Percentiles rank a stretch among this genome's conserved stretches.
Conservation (phyloP, 2,329 filamentous ascomycete genomes). For the Alternaria sp. region DNA sequence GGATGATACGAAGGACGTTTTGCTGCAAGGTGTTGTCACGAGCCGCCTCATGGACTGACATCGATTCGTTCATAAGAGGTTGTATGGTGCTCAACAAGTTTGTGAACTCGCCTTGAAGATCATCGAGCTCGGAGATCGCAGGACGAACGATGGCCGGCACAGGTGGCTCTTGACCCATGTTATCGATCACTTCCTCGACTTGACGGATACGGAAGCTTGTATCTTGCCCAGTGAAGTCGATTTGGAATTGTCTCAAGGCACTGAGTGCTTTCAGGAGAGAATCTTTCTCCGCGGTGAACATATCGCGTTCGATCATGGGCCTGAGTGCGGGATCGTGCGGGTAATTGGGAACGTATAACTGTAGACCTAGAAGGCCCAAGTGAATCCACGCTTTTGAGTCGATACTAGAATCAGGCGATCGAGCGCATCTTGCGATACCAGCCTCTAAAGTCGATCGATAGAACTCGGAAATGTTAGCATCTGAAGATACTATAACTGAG, state of each 20-base stretch:
- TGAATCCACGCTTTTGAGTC: slow-evolving; percentile 72
- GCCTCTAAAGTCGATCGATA: slow-evolving; percentile 47
- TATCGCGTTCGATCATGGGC: slow-evolving; percentile 68
- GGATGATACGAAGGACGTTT: slow-evolving; percentile 73
- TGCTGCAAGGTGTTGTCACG: slow-evolving; percentile 54
- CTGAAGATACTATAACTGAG: slow-evolving; percentile 20
- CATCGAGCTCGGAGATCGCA: slow-evolving; percentile 68
- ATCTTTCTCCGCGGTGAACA: slow-evolving; percentile 65
- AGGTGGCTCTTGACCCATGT: slow-evolving; percentile 72
- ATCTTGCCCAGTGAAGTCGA: slow-evolving; percentile 70
- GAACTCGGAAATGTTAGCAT: slow-evolving; percentile 27
- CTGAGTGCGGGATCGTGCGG: slow-evolving; percentile 80
- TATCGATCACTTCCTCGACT: slow-evolving; percentile 67
- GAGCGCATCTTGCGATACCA: slow-evolving; percentile 26
- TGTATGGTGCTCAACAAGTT: slow-evolving; percentile 66
- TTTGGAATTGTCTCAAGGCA: slow-evolving; percentile 71
- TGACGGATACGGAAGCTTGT: slow-evolving; percentile 72
- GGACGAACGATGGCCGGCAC: slow-evolving; percentile 77
- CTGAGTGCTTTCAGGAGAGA: slow-evolving; percentile 66
- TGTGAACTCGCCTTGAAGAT: slow-evolving; percentile 83
- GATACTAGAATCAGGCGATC: slow-evolving; percentile 1
- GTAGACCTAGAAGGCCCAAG: slow-evolving; percentile 76
- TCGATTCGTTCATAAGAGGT: slow-evolving; percentile 37
- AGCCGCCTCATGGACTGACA: slow-evolving; percentile 37
- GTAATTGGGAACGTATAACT: slow-evolving; percentile 84